phyloP scores from a whole-genome alignment of 768 basidiomycete genomes.

The Harrya chromipes region DNA sequence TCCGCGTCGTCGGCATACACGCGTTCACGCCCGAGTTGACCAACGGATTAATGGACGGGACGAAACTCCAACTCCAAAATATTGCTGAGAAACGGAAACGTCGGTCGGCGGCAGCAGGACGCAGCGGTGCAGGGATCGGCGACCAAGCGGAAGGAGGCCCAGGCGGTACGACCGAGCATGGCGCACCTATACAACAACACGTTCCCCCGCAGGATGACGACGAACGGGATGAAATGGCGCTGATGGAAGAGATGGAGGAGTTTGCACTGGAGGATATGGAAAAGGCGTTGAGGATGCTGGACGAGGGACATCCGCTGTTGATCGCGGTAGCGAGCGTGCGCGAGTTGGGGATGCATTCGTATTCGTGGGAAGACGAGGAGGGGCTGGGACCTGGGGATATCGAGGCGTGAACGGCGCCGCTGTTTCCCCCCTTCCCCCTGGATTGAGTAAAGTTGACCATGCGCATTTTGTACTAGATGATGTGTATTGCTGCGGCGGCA shows the following conservation, averaged over 20 bases:
- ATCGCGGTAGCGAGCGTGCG: slow-evolving; percentile 70
- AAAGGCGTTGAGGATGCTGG: slow-evolving; percentile 55
- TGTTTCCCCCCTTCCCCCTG: no score
- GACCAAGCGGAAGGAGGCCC: no score
- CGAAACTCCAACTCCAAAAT: slow-evolving; percentile 64
- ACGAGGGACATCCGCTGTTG: slow-evolving; percentile 59
- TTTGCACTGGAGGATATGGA: slow-evolving; percentile 79
- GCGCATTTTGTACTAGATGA: no score
- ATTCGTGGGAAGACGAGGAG: slow-evolving; percentile 47
- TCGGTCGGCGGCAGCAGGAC: slow-evolving; percentile 32
- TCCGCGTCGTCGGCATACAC: slow-evolving; percentile 55
- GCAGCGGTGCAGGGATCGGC: neutral
- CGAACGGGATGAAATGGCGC: slow-evolving; percentile 65
- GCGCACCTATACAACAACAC: neutral
- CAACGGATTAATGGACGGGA: slow-evolving; percentile 59
- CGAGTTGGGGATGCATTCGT: slow-evolving; percentile 57
- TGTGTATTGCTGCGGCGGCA: no score
- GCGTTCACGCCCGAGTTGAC: slow-evolving; percentile 53
- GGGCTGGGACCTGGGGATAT: slow-evolving; percentile 29
- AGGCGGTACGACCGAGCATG: no score
- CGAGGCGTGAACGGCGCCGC: slow-evolving; percentile 1
- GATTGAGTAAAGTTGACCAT: no score
- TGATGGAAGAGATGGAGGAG: slow-evolving; percentile 81
- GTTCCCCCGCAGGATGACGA: slow-evolving; percentile 31
- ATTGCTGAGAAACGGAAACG: slow-evolving; percentile 67